Conservation (phyloP, 805 yeast genomes). For the Scheffersomyces stipitis region DNA sequence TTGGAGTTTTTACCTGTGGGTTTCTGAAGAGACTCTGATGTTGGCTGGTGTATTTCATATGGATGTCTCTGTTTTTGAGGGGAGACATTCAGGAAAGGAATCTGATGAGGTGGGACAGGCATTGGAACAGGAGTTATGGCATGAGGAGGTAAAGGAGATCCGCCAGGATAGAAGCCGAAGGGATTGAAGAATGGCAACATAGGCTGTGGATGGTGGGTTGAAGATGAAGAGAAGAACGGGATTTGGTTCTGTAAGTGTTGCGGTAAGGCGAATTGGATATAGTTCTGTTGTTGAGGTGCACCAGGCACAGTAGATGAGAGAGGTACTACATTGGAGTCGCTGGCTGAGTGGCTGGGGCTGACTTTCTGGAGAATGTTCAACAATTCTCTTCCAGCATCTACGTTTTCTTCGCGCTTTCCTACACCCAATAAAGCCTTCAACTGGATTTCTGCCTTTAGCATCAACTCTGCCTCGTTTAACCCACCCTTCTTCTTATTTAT, state of each 20-base stretch:
- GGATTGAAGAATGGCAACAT: constrained; percentile 5
- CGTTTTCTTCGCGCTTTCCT: constrained; percentile 29
- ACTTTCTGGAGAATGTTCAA: constrained; percentile 56
- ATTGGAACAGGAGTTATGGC: constrained; percentile 7
- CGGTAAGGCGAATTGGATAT: constrained; percentile 30
- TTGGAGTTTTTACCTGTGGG: constrained; percentile 40
- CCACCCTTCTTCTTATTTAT: constrained; percentile 49
- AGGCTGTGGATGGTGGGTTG: constrained; percentile 5
- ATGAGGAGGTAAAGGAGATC: constrained; percentile 3
- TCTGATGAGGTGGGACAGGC: constrained; percentile 5
- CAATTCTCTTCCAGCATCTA: constrained; percentile 77
- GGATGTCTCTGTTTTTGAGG: constrained; percentile 1
- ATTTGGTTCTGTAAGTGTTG: constrained; percentile 29
- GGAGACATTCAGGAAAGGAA: constrained; percentile 3
- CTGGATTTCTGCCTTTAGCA: constrained; percentile 60
- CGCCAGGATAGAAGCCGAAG: constrained; percentile 1
- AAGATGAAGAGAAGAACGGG: constrained; percentile 20
- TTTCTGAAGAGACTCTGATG: constrained; percentile 40
- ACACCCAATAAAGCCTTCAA: constrained; percentile 67
- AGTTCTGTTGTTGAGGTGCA: constrained; percentile 6
- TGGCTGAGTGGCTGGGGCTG: constrained; percentile 6
- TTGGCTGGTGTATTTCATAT: constrained; percentile 20
- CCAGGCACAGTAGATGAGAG: too few species aligned
- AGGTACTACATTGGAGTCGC: constrained; percentile 3
- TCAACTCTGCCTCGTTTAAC: constrained; percentile 57